phyloP scores from a whole-genome alignment of 2,329 filamentous ascomycete genomes.

The Sarocladium oryzae region DNA sequence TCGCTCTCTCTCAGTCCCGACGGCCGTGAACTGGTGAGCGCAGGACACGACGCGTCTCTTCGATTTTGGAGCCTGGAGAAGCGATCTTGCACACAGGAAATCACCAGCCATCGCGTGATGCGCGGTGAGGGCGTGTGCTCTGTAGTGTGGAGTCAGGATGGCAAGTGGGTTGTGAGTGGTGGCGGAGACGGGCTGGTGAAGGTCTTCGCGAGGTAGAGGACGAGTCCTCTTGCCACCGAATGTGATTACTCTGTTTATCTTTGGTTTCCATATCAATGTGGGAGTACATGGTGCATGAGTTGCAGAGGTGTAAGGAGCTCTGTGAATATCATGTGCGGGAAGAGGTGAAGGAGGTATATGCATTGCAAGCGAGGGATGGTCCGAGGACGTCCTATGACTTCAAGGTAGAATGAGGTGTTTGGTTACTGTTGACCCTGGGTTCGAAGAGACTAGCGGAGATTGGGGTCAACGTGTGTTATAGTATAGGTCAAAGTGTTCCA shows the following conservation, averaged over 20 bases:
- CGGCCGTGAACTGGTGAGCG: slow-evolving; percentile 88
- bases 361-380: slow-evolving; percentile 2
- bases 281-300: too few relatives aligned
- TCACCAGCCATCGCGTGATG: slow-evolving; percentile 90
- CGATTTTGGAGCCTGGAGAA: slow-evolving; percentile 98
- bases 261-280: background rate
- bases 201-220: slow-evolving; percentile 60
- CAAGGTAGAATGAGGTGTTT: background rate
- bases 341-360: background rate
- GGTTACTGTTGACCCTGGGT: background rate
- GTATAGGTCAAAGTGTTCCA: background rate
- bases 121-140: slow-evolving; percentile 90
- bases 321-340: background rate
- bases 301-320: background rate
- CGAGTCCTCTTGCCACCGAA: background rate
- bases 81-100: slow-evolving; percentile 88
- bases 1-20: slow-evolving; percentile 88
- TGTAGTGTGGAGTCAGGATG: slow-evolving; percentile 93
- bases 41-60: slow-evolving; percentile 89
- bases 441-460: background rate
- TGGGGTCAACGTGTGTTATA: slow-evolving; percentile 4
- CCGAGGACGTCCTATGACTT: background rate
- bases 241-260: background rate
- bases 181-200: slow-evolving; percentile 95
- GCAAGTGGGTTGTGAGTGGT: slow-evolving; percentile 87